Evolutionary conservation across 768 basidiomycete genomes (phyloP), one percentile per base, ranked within the genome.

Genomic region (Tylopilus sp.): DNA sequence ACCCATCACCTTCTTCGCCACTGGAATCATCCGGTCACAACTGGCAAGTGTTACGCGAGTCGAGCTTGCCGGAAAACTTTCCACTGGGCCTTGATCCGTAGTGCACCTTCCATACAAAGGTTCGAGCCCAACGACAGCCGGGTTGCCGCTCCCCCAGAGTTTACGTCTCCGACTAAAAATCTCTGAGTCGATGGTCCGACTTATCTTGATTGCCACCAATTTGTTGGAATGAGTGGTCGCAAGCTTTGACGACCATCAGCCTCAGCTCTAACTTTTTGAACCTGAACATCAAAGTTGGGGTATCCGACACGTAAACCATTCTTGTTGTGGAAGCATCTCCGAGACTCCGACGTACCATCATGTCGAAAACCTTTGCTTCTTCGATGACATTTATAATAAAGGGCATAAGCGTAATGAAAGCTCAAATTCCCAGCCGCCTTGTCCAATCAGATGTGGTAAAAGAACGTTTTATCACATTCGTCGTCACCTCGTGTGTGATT

Each of bases 401-500:
- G 36, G 30, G 45, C 17, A 12, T 37, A 37, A 37, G 37, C 37
- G 22, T 4, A 34, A 45, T 41, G 42, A 30, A 53, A 41, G 44
- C 24, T 42, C 38, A 48, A 36, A 24, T 50, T 53, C 42, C 34
- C 22, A 29, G 22, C 36, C 6, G 9, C 10, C 17, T 36, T 25
- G 34, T 36, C 50, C 48, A 55, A 52, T 60, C 54, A 29, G 45
- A 33, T 40, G n/a, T 7, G 24, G 30, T 21, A 16, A 26, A 29
- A 26, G 22, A n/a, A 25, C 29, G 40, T 16, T 49, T 51, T 52
- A 48, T 57, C 46, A 28, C 19, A 11, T 38, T 44, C 38, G n/a
- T 9, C 37, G 49, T 54, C n/a, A 64, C 63, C 64, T 63, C 64
- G 52, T 63, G 64, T 60, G 36, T 50, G 44, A 51, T 58, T 16